These are phyloP conservation scores for Pichia terricola DNA, from an alignment of 1,139 yeast genomes.

Conservation along the genomic window DNA sequence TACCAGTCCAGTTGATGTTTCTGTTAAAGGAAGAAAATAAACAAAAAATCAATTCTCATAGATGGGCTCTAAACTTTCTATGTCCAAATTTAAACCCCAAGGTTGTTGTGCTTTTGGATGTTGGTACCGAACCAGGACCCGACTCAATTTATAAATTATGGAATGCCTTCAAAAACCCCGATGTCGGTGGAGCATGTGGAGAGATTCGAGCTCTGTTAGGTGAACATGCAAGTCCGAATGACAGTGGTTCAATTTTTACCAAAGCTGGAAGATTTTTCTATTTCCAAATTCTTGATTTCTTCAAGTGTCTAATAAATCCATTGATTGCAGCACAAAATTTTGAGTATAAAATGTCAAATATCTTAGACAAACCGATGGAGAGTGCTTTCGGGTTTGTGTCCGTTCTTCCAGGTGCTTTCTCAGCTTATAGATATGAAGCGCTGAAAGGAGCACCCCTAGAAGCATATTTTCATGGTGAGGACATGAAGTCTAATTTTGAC, in stretches of 20 bases:
- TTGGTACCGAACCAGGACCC: slow-evolving; percentile 71
- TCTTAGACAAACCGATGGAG: slow-evolving; percentile 77
- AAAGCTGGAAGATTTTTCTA: slow-evolving; percentile 15
- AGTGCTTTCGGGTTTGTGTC: slow-evolving; percentile 73
- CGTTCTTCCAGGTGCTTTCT: slow-evolving; percentile 79
- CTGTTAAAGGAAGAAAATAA: slow-evolving; percentile 69
- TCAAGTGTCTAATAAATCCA: slow-evolving; percentile 49
- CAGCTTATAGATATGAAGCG: slow-evolving; percentile 73
- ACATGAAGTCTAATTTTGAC: slow-evolving; percentile 44
- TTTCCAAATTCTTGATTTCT: slow-evolving; percentile 17
- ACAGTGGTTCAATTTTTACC: slow-evolving; percentile 29
- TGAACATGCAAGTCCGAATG: slow-evolving; percentile 24
- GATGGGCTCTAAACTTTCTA: slow-evolving; percentile 80
- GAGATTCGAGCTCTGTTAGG: slow-evolving; percentile 71
- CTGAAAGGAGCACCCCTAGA: slow-evolving; percentile 68
- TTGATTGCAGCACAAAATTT: slow-evolving; percentile 78
- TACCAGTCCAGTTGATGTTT: slow-evolving; percentile 67
- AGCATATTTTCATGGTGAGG: slow-evolving; percentile 77
- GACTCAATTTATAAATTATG: slow-evolving; percentile 69
- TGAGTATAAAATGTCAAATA: slow-evolving; percentile 76
- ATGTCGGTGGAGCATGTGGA: slow-evolving; percentile 83
- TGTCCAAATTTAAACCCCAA: slow-evolving; percentile 64
- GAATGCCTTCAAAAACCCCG: slow-evolving; percentile 63
- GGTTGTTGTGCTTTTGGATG: slow-evolving; percentile 64
- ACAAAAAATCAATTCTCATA: slow-evolving; percentile 71